Conservation (phyloP, 2,329 filamentous ascomycete genomes). For the Ophiostoma australiae region DNA sequence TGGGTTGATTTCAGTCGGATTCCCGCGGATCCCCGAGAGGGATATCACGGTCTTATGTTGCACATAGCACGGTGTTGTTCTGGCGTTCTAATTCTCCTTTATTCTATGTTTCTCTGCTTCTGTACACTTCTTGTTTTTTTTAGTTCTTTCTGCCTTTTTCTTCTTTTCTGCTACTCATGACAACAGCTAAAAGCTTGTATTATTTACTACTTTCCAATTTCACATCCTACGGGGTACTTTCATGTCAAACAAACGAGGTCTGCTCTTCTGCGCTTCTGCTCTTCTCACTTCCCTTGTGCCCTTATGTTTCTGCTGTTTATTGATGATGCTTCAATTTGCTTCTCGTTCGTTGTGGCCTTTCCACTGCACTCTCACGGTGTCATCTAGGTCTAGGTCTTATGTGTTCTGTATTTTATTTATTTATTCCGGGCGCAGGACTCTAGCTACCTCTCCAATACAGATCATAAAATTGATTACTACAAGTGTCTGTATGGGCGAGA, state of each 20-base stretch:
- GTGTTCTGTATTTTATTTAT: too few species aligned
- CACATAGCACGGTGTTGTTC: neutral
- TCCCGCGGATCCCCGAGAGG: neutral
- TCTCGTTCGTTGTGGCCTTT: too few species aligned
- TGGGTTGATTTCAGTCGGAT: neutral
- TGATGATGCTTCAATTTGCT: neutral
- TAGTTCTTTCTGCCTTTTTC: neutral
- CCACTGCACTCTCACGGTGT: too few species aligned
- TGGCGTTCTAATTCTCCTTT: neutral
- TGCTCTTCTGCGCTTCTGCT: neutral
- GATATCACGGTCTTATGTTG: neutral
- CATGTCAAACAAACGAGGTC: neutral
- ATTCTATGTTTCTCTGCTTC: neutral
- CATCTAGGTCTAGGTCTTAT: too few species aligned
- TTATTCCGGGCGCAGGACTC: too few species aligned
- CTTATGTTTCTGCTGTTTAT: neutral
- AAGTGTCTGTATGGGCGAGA: too few species aligned
- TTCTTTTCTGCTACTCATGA: neutral
- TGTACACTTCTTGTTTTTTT: neutral
- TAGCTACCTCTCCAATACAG: too few species aligned
- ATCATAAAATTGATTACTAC: too few species aligned
- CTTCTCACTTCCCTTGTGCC: neutral
- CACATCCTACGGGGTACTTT: neutral
- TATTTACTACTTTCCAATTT: neutral
- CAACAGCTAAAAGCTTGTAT: constrained; percentile 8